phyloP scores from a whole-genome alignment of 164 flowering plant species.

The Dillenia turbinata region DNA sequence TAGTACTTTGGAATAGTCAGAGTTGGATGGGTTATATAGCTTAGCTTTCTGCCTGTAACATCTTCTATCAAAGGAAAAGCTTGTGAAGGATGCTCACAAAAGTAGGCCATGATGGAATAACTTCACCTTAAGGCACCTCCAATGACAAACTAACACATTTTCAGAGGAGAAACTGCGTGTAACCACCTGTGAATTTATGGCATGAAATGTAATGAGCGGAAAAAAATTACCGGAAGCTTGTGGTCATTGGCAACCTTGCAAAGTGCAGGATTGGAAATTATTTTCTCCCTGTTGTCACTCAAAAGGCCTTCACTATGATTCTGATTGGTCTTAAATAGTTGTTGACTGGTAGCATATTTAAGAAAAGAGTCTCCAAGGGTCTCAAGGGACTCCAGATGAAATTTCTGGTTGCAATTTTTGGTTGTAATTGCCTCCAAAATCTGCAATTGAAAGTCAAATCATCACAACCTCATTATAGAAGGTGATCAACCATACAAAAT shows the following conservation, averaged over 20 bases:
- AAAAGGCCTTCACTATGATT: conserved; percentile 77
- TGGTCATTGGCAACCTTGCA: conserved; percentile 60
- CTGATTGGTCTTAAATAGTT: conserved; percentile 48
- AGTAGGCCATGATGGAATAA: too few species aligned
- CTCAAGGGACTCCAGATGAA: conserved; percentile 85
- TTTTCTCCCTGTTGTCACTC: conserved; percentile 43
- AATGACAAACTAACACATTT: too few species aligned
- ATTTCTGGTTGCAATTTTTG: conserved; percentile 64
- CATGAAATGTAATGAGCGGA: too few species aligned
- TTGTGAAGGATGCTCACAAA: too few species aligned
- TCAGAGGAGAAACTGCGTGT: too few species aligned
- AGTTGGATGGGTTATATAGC: too few species aligned
- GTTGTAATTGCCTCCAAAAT: conserved; percentile 87
- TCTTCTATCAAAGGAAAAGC: not conserved
- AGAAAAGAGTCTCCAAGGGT: conserved; percentile 94
- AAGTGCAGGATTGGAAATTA: conserved; percentile 58
- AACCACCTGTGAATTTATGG: too few species aligned
- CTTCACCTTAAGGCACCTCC: too few species aligned
- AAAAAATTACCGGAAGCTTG: conserved; percentile 57
- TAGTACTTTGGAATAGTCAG: too few species aligned
- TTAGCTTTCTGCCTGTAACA: not conserved
- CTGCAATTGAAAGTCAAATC: conserved; percentile 24
- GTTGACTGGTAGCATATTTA: conserved; percentile 73
- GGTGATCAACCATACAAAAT: too few species aligned
- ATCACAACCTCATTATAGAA: too few species aligned